A percentile compares a stretch with the other conserved stretches of the same genome.
These are phyloP conservation scores for Coemansia sp. DNA, from an alignment of 192 early-diverging fungal genomes.

Conservation along the genomic window DNA sequence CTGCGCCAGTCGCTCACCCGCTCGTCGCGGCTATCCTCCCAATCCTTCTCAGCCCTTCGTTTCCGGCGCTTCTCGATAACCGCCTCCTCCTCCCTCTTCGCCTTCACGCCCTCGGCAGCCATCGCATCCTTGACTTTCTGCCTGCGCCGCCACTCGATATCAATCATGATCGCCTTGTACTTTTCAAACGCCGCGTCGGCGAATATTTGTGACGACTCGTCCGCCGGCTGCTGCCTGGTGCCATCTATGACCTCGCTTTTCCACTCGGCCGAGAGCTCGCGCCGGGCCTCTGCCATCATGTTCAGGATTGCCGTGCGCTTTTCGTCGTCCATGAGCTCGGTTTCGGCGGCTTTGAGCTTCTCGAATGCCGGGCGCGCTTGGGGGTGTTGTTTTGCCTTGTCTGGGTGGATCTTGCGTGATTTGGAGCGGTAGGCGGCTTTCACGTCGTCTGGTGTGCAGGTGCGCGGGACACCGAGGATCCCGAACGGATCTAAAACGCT, in stretches of 20 bases:
- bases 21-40: conserved; percentile 42
- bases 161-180: conserved; percentile 34
- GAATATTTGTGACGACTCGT: conserved; percentile 5
- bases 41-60: conserved; percentile 31
- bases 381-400: conserved; percentile 33
- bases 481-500: conserved; percentile 42
- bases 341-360: conserved; percentile 32
- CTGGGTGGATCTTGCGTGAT: conserved; percentile 46
- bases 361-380: conserved; percentile 48
- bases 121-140: conserved; percentile 40
- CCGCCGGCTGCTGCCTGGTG: not conserved
- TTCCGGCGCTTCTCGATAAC: conserved; percentile 15
- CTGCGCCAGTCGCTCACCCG: conserved; percentile 44
- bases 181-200: conserved; percentile 21
- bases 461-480: conserved; percentile 23
- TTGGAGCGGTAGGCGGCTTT: conserved; percentile 37
- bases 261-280: conserved; percentile 33
- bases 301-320: conserved; percentile 28
- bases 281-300: conserved; percentile 33
- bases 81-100: conserved; percentile 24
- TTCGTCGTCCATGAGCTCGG: conserved; percentile 41
- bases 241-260: not conserved
- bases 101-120: conserved; percentile 28
- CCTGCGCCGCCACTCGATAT: conserved; percentile 44
- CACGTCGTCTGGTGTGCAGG: conserved; percentile 26